Base-by-base conservation (phyloP, 768 basidiomycete species). In the Cytidiella melzeri region DNA sequence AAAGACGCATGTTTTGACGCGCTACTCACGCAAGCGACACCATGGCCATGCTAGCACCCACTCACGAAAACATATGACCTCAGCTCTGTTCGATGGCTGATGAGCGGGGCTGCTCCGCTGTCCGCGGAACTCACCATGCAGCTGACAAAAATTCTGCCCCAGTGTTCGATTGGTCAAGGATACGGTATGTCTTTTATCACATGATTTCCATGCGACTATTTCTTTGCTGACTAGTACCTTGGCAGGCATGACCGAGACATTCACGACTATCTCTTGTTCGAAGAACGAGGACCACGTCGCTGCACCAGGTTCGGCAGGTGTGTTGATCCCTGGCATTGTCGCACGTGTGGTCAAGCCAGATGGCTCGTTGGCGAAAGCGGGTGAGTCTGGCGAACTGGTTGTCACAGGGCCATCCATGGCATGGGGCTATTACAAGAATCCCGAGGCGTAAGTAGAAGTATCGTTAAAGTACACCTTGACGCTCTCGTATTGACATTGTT, bases 231-330 rank as follows among this genome's bases (percentile, higher is more conserved):
- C n/a, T n/a, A n/a, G n/a, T n/a, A n/a, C n/a, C n/a, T n/a, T n/a
- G 26, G 9, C 43, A 85, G 83, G 84, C 4, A 75, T 83, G 77
- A 87, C 85, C 0, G 85, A 87, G 59, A 72, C 77, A 0, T 72
- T 73, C 48, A 80, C 81, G 0, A 70, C 75, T 6, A 69, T 75
- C 5, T 61, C 71, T 12, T 73, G 79, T 67, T 76, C 74, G 62
- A 64, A 76, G 13, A 66, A 75, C 5, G 68, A 70, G 3, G 57
- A 65, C 26, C 76, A 73, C 50, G 61, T 77, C 19, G 80, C 80
- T 5, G 64, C 70, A 2, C 73, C 75, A 3, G 84, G 83, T 21
- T 72, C 81, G 43, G 67, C 67, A 2, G 76, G 72, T 20, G 57
- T 55, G n/a, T 55, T 74, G 6, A 50, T 84, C 1, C 81, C 83